These are phyloP conservation scores for Mycena chlorophos DNA, from an alignment of 768 basidiomycete species.

Conservation along the genomic window DNA sequence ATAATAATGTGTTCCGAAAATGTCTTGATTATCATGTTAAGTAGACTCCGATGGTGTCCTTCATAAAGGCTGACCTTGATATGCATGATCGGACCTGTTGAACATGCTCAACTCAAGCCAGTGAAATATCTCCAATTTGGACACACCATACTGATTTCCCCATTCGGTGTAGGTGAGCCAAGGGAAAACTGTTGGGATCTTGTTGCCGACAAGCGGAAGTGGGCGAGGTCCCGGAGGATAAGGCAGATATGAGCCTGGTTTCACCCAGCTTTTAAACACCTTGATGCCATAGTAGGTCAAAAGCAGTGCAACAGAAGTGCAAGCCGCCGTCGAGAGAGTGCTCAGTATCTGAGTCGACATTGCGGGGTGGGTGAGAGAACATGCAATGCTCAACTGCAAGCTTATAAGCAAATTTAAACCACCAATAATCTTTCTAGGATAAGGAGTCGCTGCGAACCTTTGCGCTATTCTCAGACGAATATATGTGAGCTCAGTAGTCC, in stretches of 20 bases:
- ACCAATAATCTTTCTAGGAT: too few species aligned
- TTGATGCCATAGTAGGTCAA: neutral
- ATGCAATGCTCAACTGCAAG: too few species aligned
- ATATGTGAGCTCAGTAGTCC: too few species aligned
- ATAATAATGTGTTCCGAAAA: neutral
- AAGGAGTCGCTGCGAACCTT: too few species aligned
- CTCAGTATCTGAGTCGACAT: too few species aligned
- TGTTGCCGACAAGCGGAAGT: constrained; percentile 24
- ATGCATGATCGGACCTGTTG: neutral
- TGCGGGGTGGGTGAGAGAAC: too few species aligned
- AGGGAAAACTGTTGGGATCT: constrained; percentile 18
- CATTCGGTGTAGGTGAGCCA: constrained; percentile 26
- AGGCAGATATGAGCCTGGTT: neutral
- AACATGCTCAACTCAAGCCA: neutral
- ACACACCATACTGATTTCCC: constrained; percentile 24
- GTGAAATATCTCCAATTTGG: neutral
- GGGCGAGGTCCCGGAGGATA: constrained; percentile 28
- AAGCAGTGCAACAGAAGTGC: too few species aligned
- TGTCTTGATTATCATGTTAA: neutral
- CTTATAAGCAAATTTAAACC: too few species aligned
- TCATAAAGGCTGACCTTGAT: neutral
- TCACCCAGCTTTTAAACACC: neutral
- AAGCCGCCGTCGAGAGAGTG: too few species aligned
- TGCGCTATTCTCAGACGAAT: too few species aligned
- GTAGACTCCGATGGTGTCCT: too few species aligned